Evolutionary conservation across 2,329 filamentous ascomycete species (phyloP).

Genomic region (Cordyceps javanica): DNA sequence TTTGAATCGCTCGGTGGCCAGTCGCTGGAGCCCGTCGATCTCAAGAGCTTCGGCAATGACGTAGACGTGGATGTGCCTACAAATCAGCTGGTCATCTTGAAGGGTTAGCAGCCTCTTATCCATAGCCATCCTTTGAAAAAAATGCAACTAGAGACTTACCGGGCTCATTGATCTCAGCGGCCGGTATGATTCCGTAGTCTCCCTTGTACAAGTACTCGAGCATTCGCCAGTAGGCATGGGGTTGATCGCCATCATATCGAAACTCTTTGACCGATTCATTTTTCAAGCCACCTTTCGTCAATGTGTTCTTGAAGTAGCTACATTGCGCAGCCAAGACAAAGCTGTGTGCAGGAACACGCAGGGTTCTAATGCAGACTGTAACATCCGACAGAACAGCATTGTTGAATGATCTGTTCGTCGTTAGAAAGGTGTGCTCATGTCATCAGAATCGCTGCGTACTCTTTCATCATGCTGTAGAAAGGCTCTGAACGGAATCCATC

Average conservation of each 20-base stretch:
- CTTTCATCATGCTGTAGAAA: constrained; percentile 2
- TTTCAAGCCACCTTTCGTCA: neutral
- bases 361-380: neutral
- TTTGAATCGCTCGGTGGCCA: neutral
- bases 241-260: neutral
- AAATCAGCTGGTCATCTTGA: neutral
- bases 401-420: neutral
- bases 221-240: constrained; percentile 7
- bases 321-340: constrained; percentile 2
- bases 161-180: neutral
- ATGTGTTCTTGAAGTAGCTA: neutral
- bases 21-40: neutral
- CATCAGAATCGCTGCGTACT: neutral
- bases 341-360: neutral
- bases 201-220: constrained; percentile 6
- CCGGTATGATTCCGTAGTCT: neutral
- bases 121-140: neutral
- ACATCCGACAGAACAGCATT: neutral
- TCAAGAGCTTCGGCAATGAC: neutral
- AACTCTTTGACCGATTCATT: neutral
- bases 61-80: neutral
- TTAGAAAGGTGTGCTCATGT: neutral
- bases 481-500: neutral
- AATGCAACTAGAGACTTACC: neutral
- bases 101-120: neutral